Conservation (phyloP, 352 stramenopile species). For the Pythium graminicola region DNA sequence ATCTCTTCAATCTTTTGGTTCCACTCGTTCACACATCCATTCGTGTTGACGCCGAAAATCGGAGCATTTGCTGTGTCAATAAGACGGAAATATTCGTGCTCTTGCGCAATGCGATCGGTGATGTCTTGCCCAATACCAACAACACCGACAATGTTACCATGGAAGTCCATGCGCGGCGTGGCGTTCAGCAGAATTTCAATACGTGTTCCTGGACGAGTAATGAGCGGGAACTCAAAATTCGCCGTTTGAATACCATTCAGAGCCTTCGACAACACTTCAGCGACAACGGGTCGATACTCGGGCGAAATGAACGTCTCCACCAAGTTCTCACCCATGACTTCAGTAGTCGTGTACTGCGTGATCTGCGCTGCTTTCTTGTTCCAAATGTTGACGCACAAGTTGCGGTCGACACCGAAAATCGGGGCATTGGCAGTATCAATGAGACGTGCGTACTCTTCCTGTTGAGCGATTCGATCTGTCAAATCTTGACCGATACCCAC, state of each 20-base stretch:
- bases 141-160: slow-evolving; percentile 79
- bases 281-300: slow-evolving; percentile 60
- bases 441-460: slow-evolving; percentile 49
- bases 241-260: slow-evolving; percentile 69
- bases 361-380: slow-evolving; percentile 87
- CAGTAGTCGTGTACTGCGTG: slow-evolving; percentile 80
- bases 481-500: slow-evolving; percentile 65
- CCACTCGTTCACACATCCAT: slow-evolving; percentile 81
- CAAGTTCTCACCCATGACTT: slow-evolving; percentile 82
- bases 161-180: slow-evolving; percentile 54
- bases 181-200: slow-evolving; percentile 77
- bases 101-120: slow-evolving; percentile 61
- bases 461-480: slow-evolving; percentile 47
- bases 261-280: slow-evolving; percentile 65
- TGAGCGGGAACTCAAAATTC: slow-evolving; percentile 88
- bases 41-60: slow-evolving; percentile 82
- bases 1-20: slow-evolving; percentile 86
- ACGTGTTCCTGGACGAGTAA: slow-evolving; percentile 48
- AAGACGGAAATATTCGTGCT: slow-evolving; percentile 65
- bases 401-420: slow-evolving; percentile 57
- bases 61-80: slow-evolving; percentile 77
- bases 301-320: slow-evolving; percentile 82
- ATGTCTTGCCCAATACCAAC: slow-evolving; percentile 85
- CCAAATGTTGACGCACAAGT: slow-evolving; percentile 83
- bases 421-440: slow-evolving; percentile 68